A percentile compares a stretch with the other conserved stretches of the same genome.
phyloP scores from a whole-genome alignment of 75 land plant genomes.

The Selaginella moellendorffii region DNA sequence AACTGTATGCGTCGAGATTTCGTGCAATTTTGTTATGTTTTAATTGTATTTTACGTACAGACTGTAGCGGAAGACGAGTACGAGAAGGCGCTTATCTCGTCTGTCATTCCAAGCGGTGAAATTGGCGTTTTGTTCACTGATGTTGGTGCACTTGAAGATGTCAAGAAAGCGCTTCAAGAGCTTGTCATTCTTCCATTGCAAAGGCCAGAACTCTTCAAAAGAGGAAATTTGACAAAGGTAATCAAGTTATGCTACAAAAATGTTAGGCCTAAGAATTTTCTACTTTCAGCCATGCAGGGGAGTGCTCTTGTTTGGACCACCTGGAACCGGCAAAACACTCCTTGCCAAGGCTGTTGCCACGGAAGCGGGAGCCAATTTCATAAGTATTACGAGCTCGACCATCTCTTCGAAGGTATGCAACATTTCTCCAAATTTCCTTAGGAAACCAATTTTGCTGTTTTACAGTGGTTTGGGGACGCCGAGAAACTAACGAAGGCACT shows the following conservation, averaged over 20 bases:
- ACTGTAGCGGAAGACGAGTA: constrained; percentile 83
- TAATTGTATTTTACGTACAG: too few species aligned
- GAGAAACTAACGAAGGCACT: constrained; percentile 93
- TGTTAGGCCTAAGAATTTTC: too few species aligned
- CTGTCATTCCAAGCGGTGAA: constrained; percentile 86
- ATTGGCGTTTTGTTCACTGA: constrained; percentile 89
- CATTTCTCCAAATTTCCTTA: too few species aligned
- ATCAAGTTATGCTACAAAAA: too few species aligned
- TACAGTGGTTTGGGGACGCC: constrained; percentile 99
- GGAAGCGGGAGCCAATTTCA: constrained; percentile 98
- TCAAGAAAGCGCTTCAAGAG: constrained; percentile 77
- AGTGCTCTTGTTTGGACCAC: constrained; percentile 92
- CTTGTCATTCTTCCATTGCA: constrained; percentile 84
- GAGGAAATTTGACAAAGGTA: constrained; percentile 83
- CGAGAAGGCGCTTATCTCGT: constrained; percentile 82
- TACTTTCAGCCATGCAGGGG: constrained; percentile 91
- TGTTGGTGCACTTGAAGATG: constrained; percentile 94
- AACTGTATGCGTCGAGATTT: neutral
- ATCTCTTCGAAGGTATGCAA: constrained; percentile 79
- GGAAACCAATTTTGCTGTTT: neutral
- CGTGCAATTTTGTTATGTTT: neutral
- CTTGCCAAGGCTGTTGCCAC: constrained; percentile 99
- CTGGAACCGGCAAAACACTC: constrained; percentile 95
- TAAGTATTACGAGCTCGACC: constrained; percentile 88
- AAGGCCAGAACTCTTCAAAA: constrained; percentile 82